Conservation (phyloP, 2,329 filamentous ascomycete species). For the Fusarium gaditjirri region DNA sequence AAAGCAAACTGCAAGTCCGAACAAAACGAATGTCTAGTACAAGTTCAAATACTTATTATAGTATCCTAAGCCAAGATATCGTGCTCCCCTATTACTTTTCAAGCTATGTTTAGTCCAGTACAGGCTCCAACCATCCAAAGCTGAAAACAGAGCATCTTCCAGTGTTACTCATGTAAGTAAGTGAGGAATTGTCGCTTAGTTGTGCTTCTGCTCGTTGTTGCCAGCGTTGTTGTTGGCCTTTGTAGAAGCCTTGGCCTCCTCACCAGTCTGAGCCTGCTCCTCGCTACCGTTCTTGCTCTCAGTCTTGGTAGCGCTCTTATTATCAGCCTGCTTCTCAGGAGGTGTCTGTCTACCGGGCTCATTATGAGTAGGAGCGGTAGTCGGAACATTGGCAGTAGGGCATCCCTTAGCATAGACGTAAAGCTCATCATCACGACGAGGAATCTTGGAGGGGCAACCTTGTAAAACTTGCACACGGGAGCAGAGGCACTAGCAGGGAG, state of each 20-base stretch:
- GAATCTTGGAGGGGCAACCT: slow-evolving; percentile 9
- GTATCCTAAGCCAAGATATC: not conserved
- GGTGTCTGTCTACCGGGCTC: not conserved
- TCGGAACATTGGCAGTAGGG: not conserved
- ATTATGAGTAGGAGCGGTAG: not conserved
- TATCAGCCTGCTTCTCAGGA: not conserved
- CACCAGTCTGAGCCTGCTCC: not conserved
- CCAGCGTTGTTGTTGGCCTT: not conserved
- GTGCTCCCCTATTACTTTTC: not conserved
- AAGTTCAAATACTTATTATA: not conserved
- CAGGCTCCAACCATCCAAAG: no score
- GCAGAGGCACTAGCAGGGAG: slow-evolving; percentile 5
- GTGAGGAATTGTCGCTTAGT: not conserved
- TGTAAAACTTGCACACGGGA: slow-evolving; percentile 18
- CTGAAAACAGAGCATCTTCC: not conserved
- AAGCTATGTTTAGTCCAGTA: not conserved
- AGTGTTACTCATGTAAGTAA: not conserved
- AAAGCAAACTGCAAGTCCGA: not conserved
- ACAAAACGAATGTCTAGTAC: slow-evolving; percentile 1
- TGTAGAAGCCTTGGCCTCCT: not conserved
- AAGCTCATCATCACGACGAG: slow-evolving; percentile 2
- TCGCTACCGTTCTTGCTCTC: not conserved
- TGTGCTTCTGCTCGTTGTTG: not conserved
- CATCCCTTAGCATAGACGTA: slow-evolving; percentile 19
- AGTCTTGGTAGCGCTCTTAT: not conserved